Evolutionary conservation across 345 rosid genomes (phyloP).

Genomic region (Leavenworthia alabamica): DNA sequence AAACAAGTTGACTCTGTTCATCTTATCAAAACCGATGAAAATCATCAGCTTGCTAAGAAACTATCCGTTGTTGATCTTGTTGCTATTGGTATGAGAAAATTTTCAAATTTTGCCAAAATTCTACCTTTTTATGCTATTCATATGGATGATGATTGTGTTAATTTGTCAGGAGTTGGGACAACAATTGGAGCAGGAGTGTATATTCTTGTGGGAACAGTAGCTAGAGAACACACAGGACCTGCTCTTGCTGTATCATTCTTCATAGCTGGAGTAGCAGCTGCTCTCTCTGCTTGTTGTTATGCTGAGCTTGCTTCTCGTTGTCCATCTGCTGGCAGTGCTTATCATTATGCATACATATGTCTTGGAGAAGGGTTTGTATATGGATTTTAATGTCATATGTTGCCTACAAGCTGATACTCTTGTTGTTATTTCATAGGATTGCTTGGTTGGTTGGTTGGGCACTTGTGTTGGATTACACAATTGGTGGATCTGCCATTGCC

Average conservation of each 20-base stretch:
- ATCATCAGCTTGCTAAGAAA: conserved; percentile 52
- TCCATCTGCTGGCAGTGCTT: conserved; percentile 99
- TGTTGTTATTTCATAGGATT: conserved; percentile 34
- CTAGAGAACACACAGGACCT: conserved; percentile 97
- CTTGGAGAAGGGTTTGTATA: conserved; percentile 74
- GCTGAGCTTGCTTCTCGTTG: conserved; percentile 93
- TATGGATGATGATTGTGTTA: too few species aligned
- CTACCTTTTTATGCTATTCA: too few species aligned
- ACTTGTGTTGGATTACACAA: conserved; percentile 79
- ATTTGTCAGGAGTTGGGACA: conserved; percentile 71
- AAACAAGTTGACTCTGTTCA: conserved; percentile 71
- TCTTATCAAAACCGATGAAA: conserved; percentile 21
- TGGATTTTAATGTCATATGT: neutral
- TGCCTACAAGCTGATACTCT: too few species aligned
- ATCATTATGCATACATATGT: conserved; percentile 91
- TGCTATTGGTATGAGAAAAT: conserved; percentile 59
- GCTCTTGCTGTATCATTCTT: conserved; percentile 85
- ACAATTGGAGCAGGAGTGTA: conserved; percentile 99
- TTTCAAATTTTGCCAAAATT: neutral
- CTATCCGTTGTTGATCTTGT: conserved; percentile 57
- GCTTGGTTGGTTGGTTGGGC: conserved; percentile 99
- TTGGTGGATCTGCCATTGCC: conserved; percentile 94
- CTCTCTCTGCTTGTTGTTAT: conserved; percentile 91
- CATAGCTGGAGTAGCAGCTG: conserved; percentile 90
- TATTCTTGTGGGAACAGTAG: conserved; percentile 92